phyloP scores from a whole-genome alignment of 1,139 yeast genomes.

The Yamadazyma trypodendri region DNA sequence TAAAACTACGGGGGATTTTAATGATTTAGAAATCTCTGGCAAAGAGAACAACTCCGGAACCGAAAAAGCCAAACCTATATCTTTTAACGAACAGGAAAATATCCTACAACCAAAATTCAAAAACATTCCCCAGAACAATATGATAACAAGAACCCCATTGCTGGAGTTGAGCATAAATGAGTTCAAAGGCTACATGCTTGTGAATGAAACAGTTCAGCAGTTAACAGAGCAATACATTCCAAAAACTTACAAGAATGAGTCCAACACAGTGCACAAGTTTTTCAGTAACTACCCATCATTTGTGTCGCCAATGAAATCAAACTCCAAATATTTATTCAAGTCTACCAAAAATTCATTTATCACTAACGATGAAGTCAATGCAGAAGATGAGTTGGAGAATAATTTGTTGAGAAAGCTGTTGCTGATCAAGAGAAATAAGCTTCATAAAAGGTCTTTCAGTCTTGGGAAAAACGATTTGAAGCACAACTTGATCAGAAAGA shows the following conservation, averaged over 20 bases:
- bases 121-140: constrained; percentile 12
- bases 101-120: constrained; percentile 40
- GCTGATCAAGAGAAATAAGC: constrained; percentile 23
- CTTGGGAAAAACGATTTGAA: constrained; percentile 42
- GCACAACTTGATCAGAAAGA: constrained; percentile 33
- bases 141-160: constrained; percentile 29
- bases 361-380: constrained; percentile 20
- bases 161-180: constrained; percentile 31
- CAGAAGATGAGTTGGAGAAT: constrained; percentile 32
- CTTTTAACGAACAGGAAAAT: constrained; percentile 41
- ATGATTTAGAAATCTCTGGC: constrained; percentile 16
- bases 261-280: constrained; percentile 35
- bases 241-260: constrained; percentile 30
- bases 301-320: constrained; percentile 16
- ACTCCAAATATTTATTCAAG: constrained; percentile 14
- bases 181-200: constrained; percentile 32
- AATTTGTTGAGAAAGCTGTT: constrained; percentile 20
- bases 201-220: constrained; percentile 8
- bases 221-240: constrained; percentile 37
- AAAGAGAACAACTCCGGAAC: constrained; percentile 11
- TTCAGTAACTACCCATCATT: constrained; percentile 15
- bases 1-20: constrained; percentile 8
- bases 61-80: constrained; percentile 1
- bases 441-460: constrained; percentile 39
- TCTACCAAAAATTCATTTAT: constrained; percentile 11